These are phyloP conservation scores for Combretum micranthum DNA, from an alignment of 345 rosid species.

Conservation along the genomic window DNA sequence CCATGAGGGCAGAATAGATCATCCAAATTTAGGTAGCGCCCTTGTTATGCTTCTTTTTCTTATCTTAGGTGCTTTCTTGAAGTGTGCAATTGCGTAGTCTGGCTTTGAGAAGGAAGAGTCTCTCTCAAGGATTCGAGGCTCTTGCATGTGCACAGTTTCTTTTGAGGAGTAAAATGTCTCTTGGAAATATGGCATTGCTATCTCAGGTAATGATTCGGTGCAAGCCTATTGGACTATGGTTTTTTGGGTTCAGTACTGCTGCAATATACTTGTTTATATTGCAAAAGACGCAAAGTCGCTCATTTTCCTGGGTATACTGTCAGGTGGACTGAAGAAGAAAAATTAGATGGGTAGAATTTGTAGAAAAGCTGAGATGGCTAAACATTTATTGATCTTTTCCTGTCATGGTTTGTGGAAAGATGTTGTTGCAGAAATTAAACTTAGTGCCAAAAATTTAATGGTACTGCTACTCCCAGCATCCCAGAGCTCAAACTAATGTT, in stretches of 20 bases:
- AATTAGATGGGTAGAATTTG: too few relatives aligned
- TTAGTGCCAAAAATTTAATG: too few relatives aligned
- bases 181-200: slow-evolving; percentile 64
- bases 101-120: slow-evolving; percentile 79
- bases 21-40: slow-evolving; percentile 24
- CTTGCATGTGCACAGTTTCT: slow-evolving; percentile 90
- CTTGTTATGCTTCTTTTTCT: slow-evolving; percentile 53
- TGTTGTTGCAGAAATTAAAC: too few relatives aligned
- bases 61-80: slow-evolving; percentile 68
- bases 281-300: too few relatives aligned
- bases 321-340: too few relatives aligned
- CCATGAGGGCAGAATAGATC: slow-evolving; percentile 22
- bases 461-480: not conserved
- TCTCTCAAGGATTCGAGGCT: slow-evolving; percentile 93
- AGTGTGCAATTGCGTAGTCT: slow-evolving; percentile 90
- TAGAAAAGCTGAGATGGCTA: too few relatives aligned
- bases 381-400: too few relatives aligned
- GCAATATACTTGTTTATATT: too few relatives aligned
- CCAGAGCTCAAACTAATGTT: not conserved
- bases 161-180: slow-evolving; percentile 78
- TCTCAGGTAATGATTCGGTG: slow-evolving; percentile 42
- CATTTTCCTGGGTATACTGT: too few relatives aligned
- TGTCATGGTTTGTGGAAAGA: too few relatives aligned
- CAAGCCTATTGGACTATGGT: too few relatives aligned
- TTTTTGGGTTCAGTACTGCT: too few relatives aligned